Evolutionary conservation across 805 yeast species (phyloP).

Genomic region (Nadsonia fulvescens): DNA sequence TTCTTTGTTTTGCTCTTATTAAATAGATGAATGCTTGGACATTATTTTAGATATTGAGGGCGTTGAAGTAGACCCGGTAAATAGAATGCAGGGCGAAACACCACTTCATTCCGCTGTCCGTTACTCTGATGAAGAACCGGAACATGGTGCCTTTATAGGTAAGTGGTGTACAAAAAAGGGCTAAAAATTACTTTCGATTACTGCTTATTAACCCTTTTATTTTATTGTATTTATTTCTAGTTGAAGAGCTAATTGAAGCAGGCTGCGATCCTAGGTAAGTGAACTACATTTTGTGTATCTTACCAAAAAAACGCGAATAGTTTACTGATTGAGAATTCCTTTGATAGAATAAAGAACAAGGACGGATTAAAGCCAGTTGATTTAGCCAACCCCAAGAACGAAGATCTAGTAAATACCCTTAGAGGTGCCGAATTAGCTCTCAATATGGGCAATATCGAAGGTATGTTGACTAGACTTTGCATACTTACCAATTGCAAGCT

Average conservation of each 20-base stretch:
- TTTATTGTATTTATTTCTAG: slow-evolving; percentile 13
- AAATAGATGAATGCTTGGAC: slow-evolving; percentile 55
- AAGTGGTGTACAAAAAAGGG: slow-evolving; percentile 6
- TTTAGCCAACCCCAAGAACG: slow-evolving; percentile 36
- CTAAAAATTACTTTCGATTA: too few species aligned
- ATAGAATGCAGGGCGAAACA: slow-evolving; percentile 59
- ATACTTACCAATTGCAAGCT: too few species aligned
- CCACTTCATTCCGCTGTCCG: slow-evolving; percentile 78
- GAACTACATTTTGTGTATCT: too few species aligned
- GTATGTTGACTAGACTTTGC: too few species aligned
- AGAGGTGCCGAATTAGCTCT: slow-evolving; percentile 71
- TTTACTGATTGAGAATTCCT: slow-evolving; percentile 17
- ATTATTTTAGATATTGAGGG: slow-evolving; percentile 70
- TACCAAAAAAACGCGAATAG: neutral
- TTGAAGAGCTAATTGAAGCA: slow-evolving; percentile 72
- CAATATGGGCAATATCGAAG: slow-evolving; percentile 11
- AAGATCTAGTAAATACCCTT: slow-evolving; percentile 39
- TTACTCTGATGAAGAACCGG: slow-evolving; percentile 65
- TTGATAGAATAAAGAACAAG: slow-evolving; percentile 34
- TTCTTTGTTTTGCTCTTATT: slow-evolving; percentile 2
- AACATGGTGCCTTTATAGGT: slow-evolving; percentile 61
- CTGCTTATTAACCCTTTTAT: too few species aligned
- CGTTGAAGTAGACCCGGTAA: slow-evolving; percentile 72
- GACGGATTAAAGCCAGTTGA: slow-evolving; percentile 62
- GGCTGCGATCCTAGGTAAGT: slow-evolving; percentile 71